phyloP scores from a whole-genome alignment of 2,329 filamentous ascomycete genomes.

The Microsporum canis region DNA sequence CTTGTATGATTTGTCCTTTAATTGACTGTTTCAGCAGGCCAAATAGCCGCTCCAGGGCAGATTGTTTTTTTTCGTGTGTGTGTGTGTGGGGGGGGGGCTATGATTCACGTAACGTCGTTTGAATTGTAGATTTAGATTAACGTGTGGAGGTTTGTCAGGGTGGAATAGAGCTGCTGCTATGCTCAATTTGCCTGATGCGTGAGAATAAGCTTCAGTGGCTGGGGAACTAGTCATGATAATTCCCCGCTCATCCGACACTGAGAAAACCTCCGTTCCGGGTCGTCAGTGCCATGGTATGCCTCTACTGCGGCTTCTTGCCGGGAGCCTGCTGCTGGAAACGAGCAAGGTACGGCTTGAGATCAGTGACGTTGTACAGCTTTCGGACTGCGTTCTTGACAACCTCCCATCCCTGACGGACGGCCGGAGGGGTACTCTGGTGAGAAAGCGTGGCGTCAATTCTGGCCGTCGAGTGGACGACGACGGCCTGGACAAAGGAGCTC shows the following conservation, averaged over 20 bases:
- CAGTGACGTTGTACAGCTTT: constrained; percentile 69
- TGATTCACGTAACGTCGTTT: neutral
- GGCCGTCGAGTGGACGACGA: constrained; percentile 60
- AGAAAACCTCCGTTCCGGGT: neutral
- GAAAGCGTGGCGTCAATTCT: constrained; percentile 71
- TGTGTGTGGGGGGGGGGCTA: neutral
- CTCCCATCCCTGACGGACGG: constrained; percentile 68
- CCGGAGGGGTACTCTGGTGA: constrained; percentile 76
- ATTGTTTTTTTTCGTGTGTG: neutral
- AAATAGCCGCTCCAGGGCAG: neutral
- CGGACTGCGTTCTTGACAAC: constrained; percentile 59
- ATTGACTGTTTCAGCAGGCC: neutral
- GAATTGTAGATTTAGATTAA: neutral
- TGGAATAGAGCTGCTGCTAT: neutral
- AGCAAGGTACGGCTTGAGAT: constrained; percentile 60
- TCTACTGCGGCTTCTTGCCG: constrained; percentile 40
- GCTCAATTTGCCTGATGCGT: neutral
- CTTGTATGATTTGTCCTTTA: neutral
- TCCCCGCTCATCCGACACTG: neutral
- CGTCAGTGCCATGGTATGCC: neutral
- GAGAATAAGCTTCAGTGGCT: neutral
- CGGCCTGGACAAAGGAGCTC: constrained; percentile 82
- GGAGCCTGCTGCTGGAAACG: constrained; percentile 28
- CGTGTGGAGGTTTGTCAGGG: neutral
- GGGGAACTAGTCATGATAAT: neutral